A percentile compares a stretch with the other conserved stretches of the same genome.
phyloP scores from a whole-genome alignment of 169 alveolate species.

The Plasmodium gonderi region DNA sequence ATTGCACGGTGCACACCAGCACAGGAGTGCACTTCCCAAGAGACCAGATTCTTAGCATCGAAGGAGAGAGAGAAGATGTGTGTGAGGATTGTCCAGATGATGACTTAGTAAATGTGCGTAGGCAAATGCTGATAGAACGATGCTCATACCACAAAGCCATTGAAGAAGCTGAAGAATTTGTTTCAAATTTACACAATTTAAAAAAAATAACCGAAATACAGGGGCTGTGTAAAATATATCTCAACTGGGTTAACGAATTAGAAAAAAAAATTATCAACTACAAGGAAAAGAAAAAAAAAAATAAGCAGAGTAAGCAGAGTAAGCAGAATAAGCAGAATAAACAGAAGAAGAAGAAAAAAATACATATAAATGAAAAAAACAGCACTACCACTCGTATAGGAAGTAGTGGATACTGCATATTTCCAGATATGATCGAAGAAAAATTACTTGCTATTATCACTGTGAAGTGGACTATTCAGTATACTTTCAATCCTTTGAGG shows the following conservation, averaged over 20 bases:
- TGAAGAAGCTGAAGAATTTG: slow-evolving; percentile 75
- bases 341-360: not conserved
- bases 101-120: slow-evolving; percentile 62
- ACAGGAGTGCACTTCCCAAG: not conserved
- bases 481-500: slow-evolving; percentile 81
- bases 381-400: not conserved
- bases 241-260: slow-evolving; percentile 65
- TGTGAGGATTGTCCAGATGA: not conserved
- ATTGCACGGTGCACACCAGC: not conserved
- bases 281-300: slow-evolving; percentile 76
- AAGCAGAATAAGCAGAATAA: not conserved
- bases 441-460: slow-evolving; percentile 72
- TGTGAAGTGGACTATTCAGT: slow-evolving; percentile 80
- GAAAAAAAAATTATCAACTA: slow-evolving; percentile 23
- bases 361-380: too few species aligned
- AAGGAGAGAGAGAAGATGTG: too few species aligned
- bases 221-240: slow-evolving; percentile 69
- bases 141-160: slow-evolving; percentile 68
- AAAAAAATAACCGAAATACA: slow-evolving; percentile 65
- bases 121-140: slow-evolving; percentile 82
- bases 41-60: not conserved
- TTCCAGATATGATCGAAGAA: slow-evolving; percentile 33
- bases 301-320: slow-evolving; percentile 40
- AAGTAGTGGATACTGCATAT: not conserved
- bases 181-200: slow-evolving; percentile 57